phyloP scores from a whole-genome alignment of 441 rosid species.

The Corymbia citriodora region DNA sequence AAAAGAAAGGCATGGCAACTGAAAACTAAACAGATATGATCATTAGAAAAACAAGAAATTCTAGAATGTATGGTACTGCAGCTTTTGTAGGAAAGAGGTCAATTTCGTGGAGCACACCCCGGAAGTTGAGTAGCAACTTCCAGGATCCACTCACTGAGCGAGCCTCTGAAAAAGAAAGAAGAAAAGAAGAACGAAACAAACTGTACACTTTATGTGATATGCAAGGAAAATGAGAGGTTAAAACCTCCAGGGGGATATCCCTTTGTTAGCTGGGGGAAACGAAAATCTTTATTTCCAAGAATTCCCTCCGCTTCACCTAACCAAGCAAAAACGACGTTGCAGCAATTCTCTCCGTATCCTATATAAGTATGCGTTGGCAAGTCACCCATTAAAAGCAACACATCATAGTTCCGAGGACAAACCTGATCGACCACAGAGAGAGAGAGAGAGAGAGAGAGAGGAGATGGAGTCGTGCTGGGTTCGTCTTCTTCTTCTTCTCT shows the following conservation, averaged over 20 bases:
- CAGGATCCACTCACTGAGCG: not conserved
- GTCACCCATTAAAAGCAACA: not conserved
- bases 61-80: not conserved
- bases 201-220: not conserved
- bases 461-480: not conserved
- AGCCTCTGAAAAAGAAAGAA: not conserved
- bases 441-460: not conserved
- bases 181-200: not conserved
- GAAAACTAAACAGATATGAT: not conserved
- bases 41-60: not conserved
- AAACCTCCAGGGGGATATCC: not conserved
- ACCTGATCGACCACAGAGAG: not conserved
- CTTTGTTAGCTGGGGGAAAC: not conserved
- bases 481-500: not conserved
- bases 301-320: slow-evolving; percentile 5
- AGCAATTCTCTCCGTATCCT: not conserved
- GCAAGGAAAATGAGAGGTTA: not conserved
- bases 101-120: not conserved
- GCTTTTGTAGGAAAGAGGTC: not conserved
- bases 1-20: not conserved
- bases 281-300: not conserved
- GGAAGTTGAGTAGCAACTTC: not conserved
- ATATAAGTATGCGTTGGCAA: not conserved
- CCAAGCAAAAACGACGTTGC: slow-evolving; percentile 12
- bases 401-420: not conserved